Evolutionary conservation across 768 basidiomycete genomes (phyloP).

Genomic region (Butyriboletus loyo): DNA sequence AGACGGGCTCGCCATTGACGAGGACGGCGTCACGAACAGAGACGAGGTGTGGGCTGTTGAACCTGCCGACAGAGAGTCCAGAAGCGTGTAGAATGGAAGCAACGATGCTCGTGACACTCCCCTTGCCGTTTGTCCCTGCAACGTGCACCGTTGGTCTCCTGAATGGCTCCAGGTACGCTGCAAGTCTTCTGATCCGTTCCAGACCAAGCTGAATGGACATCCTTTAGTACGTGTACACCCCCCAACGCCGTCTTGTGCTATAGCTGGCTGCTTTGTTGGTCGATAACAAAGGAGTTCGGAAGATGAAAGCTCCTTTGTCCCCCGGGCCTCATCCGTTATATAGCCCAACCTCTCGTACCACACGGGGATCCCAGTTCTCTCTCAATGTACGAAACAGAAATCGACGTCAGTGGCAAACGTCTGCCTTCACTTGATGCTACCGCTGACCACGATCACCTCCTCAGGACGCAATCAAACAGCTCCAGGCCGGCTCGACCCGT

Average conservation of each 20-base stretch:
- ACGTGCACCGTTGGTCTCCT: conserved; percentile 85
- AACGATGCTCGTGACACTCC: conserved; percentile 82
- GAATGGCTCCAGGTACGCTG: conserved; percentile 55
- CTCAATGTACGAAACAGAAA: conserved; percentile 17
- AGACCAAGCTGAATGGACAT: conserved; percentile 73
- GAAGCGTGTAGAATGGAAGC: conserved; percentile 68
- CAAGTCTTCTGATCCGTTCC: conserved; percentile 52
- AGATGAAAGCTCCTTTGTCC: not conserved
- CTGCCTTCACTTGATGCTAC: not conserved
- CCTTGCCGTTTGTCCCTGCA: conserved; percentile 97
- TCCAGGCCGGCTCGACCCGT: conserved; percentile 21
- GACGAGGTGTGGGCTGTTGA: conserved; percentile 91
- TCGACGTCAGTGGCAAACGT: conserved; percentile 11
- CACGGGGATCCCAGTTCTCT: not conserved
- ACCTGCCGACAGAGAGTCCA: conserved; percentile 66
- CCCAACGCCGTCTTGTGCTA: not conserved
- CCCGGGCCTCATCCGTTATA: not conserved
- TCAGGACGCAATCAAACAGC: conserved; percentile 20
- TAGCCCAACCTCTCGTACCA: not conserved
- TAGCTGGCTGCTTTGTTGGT: not conserved
- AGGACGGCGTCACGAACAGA: conserved; percentile 72
- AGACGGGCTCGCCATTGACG: conserved; percentile 57
- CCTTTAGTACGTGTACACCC: conserved; percentile 3
- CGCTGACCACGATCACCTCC: not conserved
- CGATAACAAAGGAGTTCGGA: not conserved